These are phyloP conservation scores for Pyronema domesticum DNA, from an alignment of 495 filamentous ascomycete genomes.

Conservation along the genomic window DNA sequence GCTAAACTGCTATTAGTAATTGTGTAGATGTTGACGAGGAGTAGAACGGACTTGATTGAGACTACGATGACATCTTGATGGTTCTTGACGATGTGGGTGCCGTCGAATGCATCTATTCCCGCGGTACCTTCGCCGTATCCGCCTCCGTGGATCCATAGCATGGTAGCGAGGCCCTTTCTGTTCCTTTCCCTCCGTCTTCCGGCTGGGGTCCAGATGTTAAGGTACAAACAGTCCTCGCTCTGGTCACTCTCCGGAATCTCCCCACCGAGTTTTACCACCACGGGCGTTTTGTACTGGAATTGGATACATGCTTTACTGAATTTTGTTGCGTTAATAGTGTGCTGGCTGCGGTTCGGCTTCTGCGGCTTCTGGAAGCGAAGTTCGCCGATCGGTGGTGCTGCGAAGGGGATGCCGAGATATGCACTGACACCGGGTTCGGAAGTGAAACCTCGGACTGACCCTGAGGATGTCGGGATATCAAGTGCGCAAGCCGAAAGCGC, in stretches of 20 bases:
- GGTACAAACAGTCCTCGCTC: slow-evolving; percentile 35
- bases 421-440: not conserved
- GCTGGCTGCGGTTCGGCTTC: not conserved
- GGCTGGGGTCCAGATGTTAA: slow-evolving; percentile 36
- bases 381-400: slow-evolving; percentile 6
- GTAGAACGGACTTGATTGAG: slow-evolving; percentile 31
- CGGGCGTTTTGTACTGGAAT: not conserved
- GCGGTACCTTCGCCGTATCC: not conserved
- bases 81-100: slow-evolving; percentile 29
- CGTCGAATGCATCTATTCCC: slow-evolving; percentile 21
- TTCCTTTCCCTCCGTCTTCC: slow-evolving; percentile 12
- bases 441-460: not conserved
- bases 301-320: slow-evolving; percentile 1
- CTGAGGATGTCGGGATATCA: not conserved
- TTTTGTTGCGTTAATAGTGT: not conserved
- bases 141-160: slow-evolving; percentile 31
- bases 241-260: not conserved
- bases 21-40: not conserved
- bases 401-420: slow-evolving; percentile 18
- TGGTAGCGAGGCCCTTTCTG: slow-evolving; percentile 28
- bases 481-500: too few relatives aligned
- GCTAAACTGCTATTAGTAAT: not conserved
- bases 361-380: slow-evolving; percentile 7
- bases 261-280: not conserved
- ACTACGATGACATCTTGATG: slow-evolving; percentile 40